Conservation (phyloP, 768 basidiomycete genomes). For the Leccinum incarnatum region DNA sequence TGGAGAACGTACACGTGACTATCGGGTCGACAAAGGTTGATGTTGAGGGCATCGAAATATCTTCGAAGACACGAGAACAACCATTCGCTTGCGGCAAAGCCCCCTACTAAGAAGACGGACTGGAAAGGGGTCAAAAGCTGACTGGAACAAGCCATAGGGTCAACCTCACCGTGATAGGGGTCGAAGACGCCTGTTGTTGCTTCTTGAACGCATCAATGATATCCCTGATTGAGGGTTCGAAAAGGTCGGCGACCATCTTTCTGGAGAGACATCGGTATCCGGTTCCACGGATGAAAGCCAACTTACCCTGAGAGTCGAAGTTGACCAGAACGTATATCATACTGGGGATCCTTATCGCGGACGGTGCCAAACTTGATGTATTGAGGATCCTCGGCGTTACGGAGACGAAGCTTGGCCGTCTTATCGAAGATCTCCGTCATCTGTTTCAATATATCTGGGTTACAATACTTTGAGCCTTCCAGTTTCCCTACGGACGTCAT, state of each 20-base stretch:
- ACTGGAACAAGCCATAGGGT: neutral
- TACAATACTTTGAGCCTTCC: conserved; percentile 30
- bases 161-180: conserved; percentile 32
- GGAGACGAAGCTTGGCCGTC: conserved; percentile 44
- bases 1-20: conserved; percentile 47
- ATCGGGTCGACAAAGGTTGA: conserved; percentile 49
- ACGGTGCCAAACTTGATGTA: conserved; percentile 43
- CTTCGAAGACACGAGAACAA: conserved; percentile 42
- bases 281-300: neutral
- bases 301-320: conserved; percentile 38
- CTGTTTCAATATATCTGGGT: conserved; percentile 32
- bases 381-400: conserved; percentile 34
- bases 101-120: conserved; percentile 52
- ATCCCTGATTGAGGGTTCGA: conserved; percentile 41
- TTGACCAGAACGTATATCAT: conserved; percentile 39
- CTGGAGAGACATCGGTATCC: conserved; percentile 20
- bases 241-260: conserved; percentile 39
- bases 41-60: conserved; percentile 36
- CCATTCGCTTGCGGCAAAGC: conserved; percentile 51
- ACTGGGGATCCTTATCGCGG: conserved; percentile 37
- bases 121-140: conserved; percentile 2
- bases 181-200: conserved; percentile 30
- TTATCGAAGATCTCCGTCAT: conserved; percentile 40
- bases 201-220: conserved; percentile 36
- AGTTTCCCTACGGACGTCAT: conserved; percentile 25